Base-by-base conservation (phyloP, 345 rosid genomes). In the Chamaenerion angustifolium region DNA sequence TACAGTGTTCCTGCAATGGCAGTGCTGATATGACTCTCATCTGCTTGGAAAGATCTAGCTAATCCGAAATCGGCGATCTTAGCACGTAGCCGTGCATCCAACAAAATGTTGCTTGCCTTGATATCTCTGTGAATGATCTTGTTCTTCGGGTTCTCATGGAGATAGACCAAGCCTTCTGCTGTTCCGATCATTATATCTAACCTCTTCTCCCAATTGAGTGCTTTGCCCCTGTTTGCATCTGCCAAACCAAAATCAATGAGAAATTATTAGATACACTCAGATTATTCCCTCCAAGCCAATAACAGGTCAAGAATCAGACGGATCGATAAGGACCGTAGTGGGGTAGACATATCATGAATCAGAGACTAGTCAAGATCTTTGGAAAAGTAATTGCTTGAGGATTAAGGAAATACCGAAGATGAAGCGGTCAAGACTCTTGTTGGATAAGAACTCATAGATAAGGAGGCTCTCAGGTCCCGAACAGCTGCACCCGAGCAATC, bases 381-480 rank as follows among this genome's bases (percentile, higher is more conserved):
- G 37, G n/a, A 15, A 6, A 17, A 49, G 2, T 4, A 15, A 31
- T 1, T 8, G 18, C 27, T 13, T 17, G 25, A 27, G 51, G 42
- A 35, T 27, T 16, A 13, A 19, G 23, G 15, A 42, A 27, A 25
- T 74, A 83, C 98, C 93, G 1, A 87, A 87, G 44, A 87, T 72
- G 75, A 73, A 83, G 15, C 73, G 75, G 46, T 87, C 98, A 12
- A 92, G 89, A 61, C 98, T 92, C 71, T 62, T 84, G 75, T 87
- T 84, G 8, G 75, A 71, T 40, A 87, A 79, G 60, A 65, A 87
- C 64, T 92, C 96, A 48, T 92, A 87, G 64, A 92, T 89, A 0
- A 87, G 95, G 37, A 92, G 95, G 58, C 93, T 92, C 71, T 92
- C 98, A 31, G 95, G 93, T 58, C 96, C 93, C 2, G 98, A 69